Base-by-base conservation (phyloP, 192 early-diverging fungal genomes). In the Coemansia sp. region DNA sequence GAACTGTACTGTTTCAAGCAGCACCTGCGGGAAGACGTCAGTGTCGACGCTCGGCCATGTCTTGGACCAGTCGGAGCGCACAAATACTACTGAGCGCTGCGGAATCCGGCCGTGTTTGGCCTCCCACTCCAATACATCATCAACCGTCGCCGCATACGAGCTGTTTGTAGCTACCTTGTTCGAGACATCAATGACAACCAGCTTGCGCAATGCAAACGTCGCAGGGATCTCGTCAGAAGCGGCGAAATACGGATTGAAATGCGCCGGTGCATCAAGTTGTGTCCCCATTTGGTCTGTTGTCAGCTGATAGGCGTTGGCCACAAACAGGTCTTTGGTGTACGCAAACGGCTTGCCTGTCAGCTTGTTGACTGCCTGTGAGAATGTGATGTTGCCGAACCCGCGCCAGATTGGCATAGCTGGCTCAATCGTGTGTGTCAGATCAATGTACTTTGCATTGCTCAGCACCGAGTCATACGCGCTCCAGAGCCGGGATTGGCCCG, bases 221-320 rank as follows among this genome's bases (percentile, higher is more conserved):
- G 74, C 60, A 4, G 82, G 82, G 21, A 84, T 68, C 62, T 84
- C 78, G 66, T 84, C 82, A 0, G 79, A 50, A 2, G 74, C 70
- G 2, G 78, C 76, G 48, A 56, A 67, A 53, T 70, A 65, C 21
- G 82, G 70, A 55, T 74, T 79, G 64, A 79, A 84, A 59, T 84
- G 82, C 2, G 75, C 77, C 7, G 82, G 82, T 25, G 82, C 69
- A 19, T 84, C 82, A 48, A 84, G 71, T 60, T 84, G 82, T 53
- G 82, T 81, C 60, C 82, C 82, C 71, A 80, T 67, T 71, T 84
- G 82, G 53, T 83, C 82, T 4, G 82, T 83, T 5, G 76, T 80
- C 64, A 83, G 72, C 59, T 56, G 69, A 60, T 83, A 83, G 1
- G 77, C 78, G 14, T 63, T 80, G 5, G 82, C 82, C 15, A 76